Evolutionary conservation across 192 early-diverging fungal species (phyloP).

Genomic region (Coemansia sp.): DNA sequence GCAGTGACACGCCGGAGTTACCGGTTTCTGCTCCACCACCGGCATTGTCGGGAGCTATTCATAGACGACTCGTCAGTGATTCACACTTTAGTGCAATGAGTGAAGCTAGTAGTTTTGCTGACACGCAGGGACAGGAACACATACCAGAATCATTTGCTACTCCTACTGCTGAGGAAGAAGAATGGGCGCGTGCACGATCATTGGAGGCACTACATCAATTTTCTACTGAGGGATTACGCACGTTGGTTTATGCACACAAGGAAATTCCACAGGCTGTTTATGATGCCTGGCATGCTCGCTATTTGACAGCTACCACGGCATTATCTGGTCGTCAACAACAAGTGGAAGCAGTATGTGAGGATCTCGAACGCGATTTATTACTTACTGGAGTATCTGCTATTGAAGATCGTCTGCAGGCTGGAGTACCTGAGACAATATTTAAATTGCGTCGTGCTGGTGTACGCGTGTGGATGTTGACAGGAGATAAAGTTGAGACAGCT

Average conservation of each 20-base stretch:
- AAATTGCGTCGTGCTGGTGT: constrained; percentile 75
- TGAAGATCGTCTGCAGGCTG: constrained; percentile 84
- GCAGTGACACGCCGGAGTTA: neutral
- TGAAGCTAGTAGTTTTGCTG: constrained; percentile 45
- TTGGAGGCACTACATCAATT: constrained; percentile 69
- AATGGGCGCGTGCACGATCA: constrained; percentile 61
- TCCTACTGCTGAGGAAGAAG: constrained; percentile 58
- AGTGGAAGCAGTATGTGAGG: constrained; percentile 67
- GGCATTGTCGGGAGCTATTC: constrained; percentile 4
- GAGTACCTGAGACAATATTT: constrained; percentile 82
- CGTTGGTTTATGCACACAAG: constrained; percentile 74
- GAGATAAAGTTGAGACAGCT: constrained; percentile 89
- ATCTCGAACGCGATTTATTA: constrained; percentile 70
- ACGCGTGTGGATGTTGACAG: constrained; percentile 88
- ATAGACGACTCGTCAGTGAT: constrained; percentile 42
- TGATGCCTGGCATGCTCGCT: constrained; percentile 63
- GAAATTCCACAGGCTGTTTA: constrained; percentile 66
- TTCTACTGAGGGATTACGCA: constrained; percentile 78
- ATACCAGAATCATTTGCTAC: constrained; percentile 27
- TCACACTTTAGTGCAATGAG: constrained; percentile 39
- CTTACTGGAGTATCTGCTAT: constrained; percentile 86
- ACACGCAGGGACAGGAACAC: constrained; percentile 34
- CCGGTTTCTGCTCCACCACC: neutral
- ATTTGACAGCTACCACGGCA: constrained; percentile 67
- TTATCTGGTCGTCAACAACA: constrained; percentile 63